Evolutionary conservation across 1,284 basidiomycete species (phyloP).

Genomic region (Hypsizygus ulmarius): DNA sequence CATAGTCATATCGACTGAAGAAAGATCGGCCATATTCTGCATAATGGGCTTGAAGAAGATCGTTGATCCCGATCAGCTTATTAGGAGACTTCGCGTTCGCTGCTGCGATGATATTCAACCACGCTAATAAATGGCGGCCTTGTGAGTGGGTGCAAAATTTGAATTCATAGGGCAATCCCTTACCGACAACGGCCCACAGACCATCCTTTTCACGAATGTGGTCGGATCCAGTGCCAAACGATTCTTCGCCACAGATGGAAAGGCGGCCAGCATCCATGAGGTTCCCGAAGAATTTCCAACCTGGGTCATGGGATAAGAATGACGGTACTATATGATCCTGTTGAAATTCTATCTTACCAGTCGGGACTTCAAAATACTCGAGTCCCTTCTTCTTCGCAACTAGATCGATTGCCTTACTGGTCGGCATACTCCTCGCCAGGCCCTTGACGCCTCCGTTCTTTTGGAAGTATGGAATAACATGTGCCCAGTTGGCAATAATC

Average conservation of each 20-base stretch:
- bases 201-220: slow-evolving; percentile 99
- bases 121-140: slow-evolving; percentile 54
- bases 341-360: slow-evolving; percentile 52
- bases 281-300: slow-evolving; percentile 99
- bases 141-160: slow-evolving; percentile 1
- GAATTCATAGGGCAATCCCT: slow-evolving; percentile 21
- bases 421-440: slow-evolving; percentile 95
- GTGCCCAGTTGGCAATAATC: slow-evolving; percentile 97
- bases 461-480: slow-evolving; percentile 96
- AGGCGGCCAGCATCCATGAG: slow-evolving; percentile 97
- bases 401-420: slow-evolving; percentile 93
- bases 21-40: slow-evolving; percentile 93
- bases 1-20: slow-evolving; percentile 99
- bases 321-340: not conserved
- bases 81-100: slow-evolving; percentile 83
- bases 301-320: slow-evolving; percentile 36
- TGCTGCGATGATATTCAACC: slow-evolving; percentile 95
- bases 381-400: slow-evolving; percentile 95
- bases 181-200: slow-evolving; percentile 93
- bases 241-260: slow-evolving; percentile 98
- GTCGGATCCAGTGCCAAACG: slow-evolving; percentile 98
- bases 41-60: slow-evolving; percentile 87
- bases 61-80: slow-evolving; percentile 82
- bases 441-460: slow-evolving; percentile 88
- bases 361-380: slow-evolving; percentile 95